Evolutionary conservation across 1,139 yeast genomes (phyloP).

Genomic region (Protomyces inouyei): DNA sequence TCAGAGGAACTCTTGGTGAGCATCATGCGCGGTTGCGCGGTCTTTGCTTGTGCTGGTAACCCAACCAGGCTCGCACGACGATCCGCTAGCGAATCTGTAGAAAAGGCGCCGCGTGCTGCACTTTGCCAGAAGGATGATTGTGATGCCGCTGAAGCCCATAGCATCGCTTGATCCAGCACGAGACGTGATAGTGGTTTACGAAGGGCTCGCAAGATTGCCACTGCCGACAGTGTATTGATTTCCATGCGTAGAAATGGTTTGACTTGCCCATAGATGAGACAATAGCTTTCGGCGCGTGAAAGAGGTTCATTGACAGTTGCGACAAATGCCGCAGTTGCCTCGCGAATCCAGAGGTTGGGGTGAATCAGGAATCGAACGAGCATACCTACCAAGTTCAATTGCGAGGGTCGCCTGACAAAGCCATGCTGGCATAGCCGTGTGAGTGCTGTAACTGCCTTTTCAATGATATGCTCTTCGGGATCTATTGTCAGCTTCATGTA

Average conservation of each 20-base stretch:
- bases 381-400: slow-evolving; percentile 51
- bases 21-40: slow-evolving; percentile 32
- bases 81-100: neutral
- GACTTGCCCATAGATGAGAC: slow-evolving; percentile 77
- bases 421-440: slow-evolving; percentile 55
- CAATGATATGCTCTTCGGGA: slow-evolving; percentile 74
- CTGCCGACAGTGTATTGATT: slow-evolving; percentile 50
- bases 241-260: slow-evolving; percentile 74
- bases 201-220: slow-evolving; percentile 55
- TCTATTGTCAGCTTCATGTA: slow-evolving; percentile 36
- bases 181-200: slow-evolving; percentile 63
- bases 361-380: slow-evolving; percentile 59
- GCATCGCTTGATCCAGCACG: slow-evolving; percentile 58
- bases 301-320: slow-evolving; percentile 59
- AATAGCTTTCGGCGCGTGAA: slow-evolving; percentile 71
- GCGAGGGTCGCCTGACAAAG: slow-evolving; percentile 46
- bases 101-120: slow-evolving; percentile 33
- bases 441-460: slow-evolving; percentile 68
- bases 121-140: slow-evolving; percentile 71
- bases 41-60: neutral
- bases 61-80: neutral
- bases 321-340: slow-evolving; percentile 55
- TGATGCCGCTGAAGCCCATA: slow-evolving; percentile 64
- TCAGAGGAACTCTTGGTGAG: slow-evolving; percentile 27
- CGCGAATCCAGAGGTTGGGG: slow-evolving; percentile 84